Percentiles rank a stretch among this genome's conserved stretches.
Evolutionary conservation across 1,139 yeast genomes (phyloP).

Genomic region (Zygosaccharomyces sapae): DNA sequence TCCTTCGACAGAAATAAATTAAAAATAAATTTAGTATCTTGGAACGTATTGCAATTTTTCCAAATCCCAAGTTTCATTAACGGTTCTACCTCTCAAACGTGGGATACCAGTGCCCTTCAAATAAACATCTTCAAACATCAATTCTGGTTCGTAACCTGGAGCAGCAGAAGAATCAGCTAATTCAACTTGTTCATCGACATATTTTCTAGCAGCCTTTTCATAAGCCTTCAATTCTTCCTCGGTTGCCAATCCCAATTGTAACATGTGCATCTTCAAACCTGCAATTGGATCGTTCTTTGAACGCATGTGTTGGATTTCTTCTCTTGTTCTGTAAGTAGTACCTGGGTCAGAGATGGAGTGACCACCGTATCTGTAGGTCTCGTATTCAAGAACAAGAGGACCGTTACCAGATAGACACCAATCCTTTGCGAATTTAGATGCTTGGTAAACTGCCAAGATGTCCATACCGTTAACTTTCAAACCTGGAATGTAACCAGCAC

Average conservation of each 20-base stretch:
- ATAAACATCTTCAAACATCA: slow-evolving; percentile 93
- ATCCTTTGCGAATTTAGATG: slow-evolving; percentile 94
- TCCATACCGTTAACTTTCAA: slow-evolving; percentile 98
- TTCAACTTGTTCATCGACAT: slow-evolving; percentile 91
- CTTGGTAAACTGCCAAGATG: slow-evolving; percentile 89
- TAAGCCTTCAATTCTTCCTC: slow-evolving; percentile 92
- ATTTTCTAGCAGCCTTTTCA: slow-evolving; percentile 94
- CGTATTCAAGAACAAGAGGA: slow-evolving; percentile 92
- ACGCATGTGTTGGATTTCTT: slow-evolving; percentile 99
- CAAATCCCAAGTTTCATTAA: slow-evolving; percentile 88
- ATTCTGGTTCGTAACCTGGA: slow-evolving; percentile 93
- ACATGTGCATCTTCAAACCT: slow-evolving; percentile 81
- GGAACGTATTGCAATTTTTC: slow-evolving; percentile 43
- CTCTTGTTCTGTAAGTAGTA: slow-evolving; percentile 99
- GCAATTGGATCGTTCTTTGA: slow-evolving; percentile 97
- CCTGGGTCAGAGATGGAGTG: slow-evolving; percentile 99
- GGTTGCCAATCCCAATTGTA: slow-evolving; percentile 79
- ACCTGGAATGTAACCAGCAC: slow-evolving; percentile 99
- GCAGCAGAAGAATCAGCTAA: slow-evolving; percentile 91
- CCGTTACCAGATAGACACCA: slow-evolving; percentile 94
- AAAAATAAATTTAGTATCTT: neutral
- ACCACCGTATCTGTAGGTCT: slow-evolving; percentile 99
- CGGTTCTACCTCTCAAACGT: slow-evolving; percentile 91
- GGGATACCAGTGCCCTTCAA: slow-evolving; percentile 92
- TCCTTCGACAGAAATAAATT: neutral